Percentiles rank a stretch among this genome's conserved stretches.
These are phyloP conservation scores for Pharus latifolius DNA, from an alignment of 176 grass and related monocot genomes.

Conservation along the genomic window DNA sequence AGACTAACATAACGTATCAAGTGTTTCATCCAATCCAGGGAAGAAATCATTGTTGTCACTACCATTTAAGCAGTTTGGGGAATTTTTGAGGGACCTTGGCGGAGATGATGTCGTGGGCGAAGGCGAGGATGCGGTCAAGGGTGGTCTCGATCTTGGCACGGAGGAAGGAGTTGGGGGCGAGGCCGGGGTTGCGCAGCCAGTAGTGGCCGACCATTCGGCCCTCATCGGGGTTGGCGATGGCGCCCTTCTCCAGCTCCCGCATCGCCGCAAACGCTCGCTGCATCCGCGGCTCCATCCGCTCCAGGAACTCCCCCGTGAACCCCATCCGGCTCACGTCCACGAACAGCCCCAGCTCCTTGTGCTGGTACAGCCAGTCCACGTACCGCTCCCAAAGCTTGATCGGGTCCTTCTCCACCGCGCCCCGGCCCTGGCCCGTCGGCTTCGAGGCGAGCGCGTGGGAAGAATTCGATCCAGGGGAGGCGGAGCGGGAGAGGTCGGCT, in stretches of 20 bases:
- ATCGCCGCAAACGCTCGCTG: constrained; percentile 67
- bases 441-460: background rate
- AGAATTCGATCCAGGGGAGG: constrained; percentile 10
- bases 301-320: constrained; percentile 80
- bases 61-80: background rate
- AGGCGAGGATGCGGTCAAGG: constrained; percentile 63
- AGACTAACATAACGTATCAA: background rate
- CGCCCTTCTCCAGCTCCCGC: constrained; percentile 94
- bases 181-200: constrained; percentile 73
- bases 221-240: constrained; percentile 94
- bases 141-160: constrained; percentile 71
- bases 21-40: background rate
- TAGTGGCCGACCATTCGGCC: constrained; percentile 90
- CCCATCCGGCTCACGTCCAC: constrained; percentile 95
- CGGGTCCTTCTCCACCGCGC: constrained; percentile 73
- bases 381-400: constrained; percentile 79
- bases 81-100: constrained; percentile 44
- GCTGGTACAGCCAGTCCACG: constrained; percentile 94
- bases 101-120: constrained; percentile 69
- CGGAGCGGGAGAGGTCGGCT: constrained; percentile 56
- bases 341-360: constrained; percentile 93
- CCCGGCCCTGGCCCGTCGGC: background rate
- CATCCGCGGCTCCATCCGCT: constrained; percentile 64
- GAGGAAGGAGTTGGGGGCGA: constrained; percentile 65
- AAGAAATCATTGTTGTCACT: background rate